Base-by-base conservation (phyloP, 306 rosid genomes). In the Carpinus viminea region DNA sequence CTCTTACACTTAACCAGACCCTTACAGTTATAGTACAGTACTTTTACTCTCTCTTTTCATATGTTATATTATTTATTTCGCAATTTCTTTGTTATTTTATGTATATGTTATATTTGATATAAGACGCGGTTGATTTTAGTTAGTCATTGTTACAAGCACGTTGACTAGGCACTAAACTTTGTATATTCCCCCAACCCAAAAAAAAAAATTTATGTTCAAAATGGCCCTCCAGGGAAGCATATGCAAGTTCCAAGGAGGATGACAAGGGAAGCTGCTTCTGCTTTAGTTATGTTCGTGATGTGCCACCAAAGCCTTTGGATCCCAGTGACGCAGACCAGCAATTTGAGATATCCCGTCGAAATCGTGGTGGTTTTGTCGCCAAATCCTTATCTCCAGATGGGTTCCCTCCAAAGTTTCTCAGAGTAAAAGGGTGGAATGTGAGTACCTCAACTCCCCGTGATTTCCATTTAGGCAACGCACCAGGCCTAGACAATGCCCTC, bases 361-460 rank as follows among this genome's bases (percentile, higher is more conserved):
- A 62, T 11, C 34, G 34, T 31, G 34, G 34, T 2, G 92, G 90
- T 18, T 90, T 87, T 66, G 84, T 88, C 15, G 93, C 96, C 16
- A 87, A 76, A 75, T 83, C 96, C 16, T 77, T 82, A 17, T 74
- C 83, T 51, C 48, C 43, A 15, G 79, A 89, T 77, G 93, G 94
- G 12, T 26, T 84, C 55, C 86, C 92, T 70, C 93, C 96, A 51
- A 18, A 20, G 0, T 90, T 90, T 61, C 59, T 92, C 64, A 80
- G 85, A 2, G 84, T 38, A 54, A 79, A 73, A 17, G 72, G 85
- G 52, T 93, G 96, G 97, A 66, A 46, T 28, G n/a, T 83, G 65
- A 17, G 47, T 69, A 82, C 82, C 81, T 36, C 56, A 11, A 20
- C 68, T 31, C 80, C 89, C 18, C 54, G 43, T 34, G 77, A 83